Evolutionary conservation across 2,329 filamentous ascomycete genomes (phyloP), one percentile per base, ranked within the genome.

Genomic region (Blumeria graminis): DNA sequence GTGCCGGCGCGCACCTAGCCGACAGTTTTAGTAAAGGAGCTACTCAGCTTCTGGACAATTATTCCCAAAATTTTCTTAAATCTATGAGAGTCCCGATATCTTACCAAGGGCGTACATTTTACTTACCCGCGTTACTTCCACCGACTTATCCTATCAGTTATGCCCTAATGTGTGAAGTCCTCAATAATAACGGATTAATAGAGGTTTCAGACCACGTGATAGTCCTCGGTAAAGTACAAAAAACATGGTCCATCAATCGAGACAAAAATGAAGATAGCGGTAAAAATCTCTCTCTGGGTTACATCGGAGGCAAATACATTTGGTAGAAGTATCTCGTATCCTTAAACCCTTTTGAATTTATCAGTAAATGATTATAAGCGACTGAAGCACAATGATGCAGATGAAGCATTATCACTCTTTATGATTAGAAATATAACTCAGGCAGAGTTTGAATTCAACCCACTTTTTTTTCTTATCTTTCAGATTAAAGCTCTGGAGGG

Each of bases 1-100:
- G 53, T 11, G 50, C 22, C 3, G 65, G 61, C 2, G 61, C 59
- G 3, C 39, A 32, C n/a, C 48, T 66, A 13, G 65, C 65, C 2
- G 50, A 61, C 39, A 45, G 28, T 1, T 67, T 67, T 34, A 53
- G 50, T 38, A 34, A 36, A 53, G 50, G 50, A 16, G 50, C 18
- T 16, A 18, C 34, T 22, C 50, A 53, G 10, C 18, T 34, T 35
- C 13, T 10, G 3, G 50, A 38, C 13, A 18, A 34, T n/a, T 16
- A 35, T 6, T 10, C 10, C 9, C 5, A n/a, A 13, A 53, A 18
- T 10, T 53, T 53, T 18, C 18, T 10, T 16, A 5, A 38, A 34
- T 33, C 22, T 9, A 18, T 18, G 14, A 32, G 33, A 18, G 11
- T 53, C 13, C 6, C 33, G 33, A 5, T 34, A 11, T 36, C 35